Conservation (phyloP, 2,329 filamentous ascomycete species). For the Fonsecaea monophora region DNA sequence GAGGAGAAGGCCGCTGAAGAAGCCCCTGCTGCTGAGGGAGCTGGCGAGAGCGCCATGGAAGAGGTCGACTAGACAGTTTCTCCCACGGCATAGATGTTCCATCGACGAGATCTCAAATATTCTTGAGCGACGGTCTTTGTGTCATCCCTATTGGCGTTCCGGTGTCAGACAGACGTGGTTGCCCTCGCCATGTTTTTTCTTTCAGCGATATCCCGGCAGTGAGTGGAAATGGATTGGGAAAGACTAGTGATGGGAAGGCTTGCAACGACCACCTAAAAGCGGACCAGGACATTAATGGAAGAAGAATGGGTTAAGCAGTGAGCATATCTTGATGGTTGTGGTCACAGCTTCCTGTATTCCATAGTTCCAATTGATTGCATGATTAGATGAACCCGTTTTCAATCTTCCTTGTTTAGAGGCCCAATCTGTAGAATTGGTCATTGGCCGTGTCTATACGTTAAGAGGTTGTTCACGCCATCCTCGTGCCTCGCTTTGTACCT, state of each 20-base stretch:
- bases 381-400: constrained; percentile 13
- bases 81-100: constrained; percentile 28
- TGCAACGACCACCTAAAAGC: constrained; percentile 17
- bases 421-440: not conserved
- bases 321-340: constrained; percentile 23
- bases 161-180: constrained; percentile 30
- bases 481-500: too few relatives aligned
- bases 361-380: constrained; percentile 22
- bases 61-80: constrained; percentile 86
- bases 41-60: constrained; percentile 97
- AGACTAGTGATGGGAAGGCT: constrained; percentile 22
- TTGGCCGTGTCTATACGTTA: not conserved
- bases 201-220: constrained; percentile 37
- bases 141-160: constrained; percentile 29
- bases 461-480: too few relatives aligned
- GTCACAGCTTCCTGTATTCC: constrained; percentile 18
- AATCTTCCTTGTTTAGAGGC: not conserved
- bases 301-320: constrained; percentile 16
- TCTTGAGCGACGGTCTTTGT: constrained; percentile 30
- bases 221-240: constrained; percentile 35
- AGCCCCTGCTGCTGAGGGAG: constrained; percentile 64
- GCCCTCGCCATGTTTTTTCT: constrained; percentile 20
- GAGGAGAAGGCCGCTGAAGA: constrained; percentile 64
- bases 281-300: constrained; percentile 20
- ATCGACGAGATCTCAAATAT: constrained; percentile 21